These are phyloP conservation scores for Polygonum maritimum DNA, from an alignment of 148 eudicot species.

Conservation along the genomic window DNA sequence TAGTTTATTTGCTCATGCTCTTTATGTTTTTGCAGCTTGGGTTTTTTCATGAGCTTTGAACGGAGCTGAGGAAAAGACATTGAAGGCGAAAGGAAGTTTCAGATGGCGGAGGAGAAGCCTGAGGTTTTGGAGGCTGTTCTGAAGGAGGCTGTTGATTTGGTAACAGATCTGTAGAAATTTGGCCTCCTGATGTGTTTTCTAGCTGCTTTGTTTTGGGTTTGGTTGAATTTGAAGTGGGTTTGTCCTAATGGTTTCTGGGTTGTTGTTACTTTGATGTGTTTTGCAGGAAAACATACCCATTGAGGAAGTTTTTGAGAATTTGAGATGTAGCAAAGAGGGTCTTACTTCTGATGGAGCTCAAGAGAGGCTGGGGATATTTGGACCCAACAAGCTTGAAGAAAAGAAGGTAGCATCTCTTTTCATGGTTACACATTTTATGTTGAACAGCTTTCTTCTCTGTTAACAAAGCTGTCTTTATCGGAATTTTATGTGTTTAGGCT, in stretches of 20 bases:
- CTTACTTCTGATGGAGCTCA: conserved; percentile 70
- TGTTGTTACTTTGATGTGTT: conserved; percentile 1
- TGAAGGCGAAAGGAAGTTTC: conserved; percentile 13
- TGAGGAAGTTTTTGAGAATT: conserved; percentile 95
- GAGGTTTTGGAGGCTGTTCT: conserved; percentile 88
- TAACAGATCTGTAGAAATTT: conserved; percentile 49
- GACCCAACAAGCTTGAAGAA: conserved; percentile 96
- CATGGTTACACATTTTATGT: not conserved
- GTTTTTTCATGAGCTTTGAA: conserved; percentile 26
- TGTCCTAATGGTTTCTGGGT: not conserved
- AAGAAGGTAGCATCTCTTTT: conserved; percentile 45
- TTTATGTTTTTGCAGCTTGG: conserved; percentile 28
- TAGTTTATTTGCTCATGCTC: conserved; percentile 22
- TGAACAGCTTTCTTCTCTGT: not conserved
- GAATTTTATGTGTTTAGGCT: not conserved
- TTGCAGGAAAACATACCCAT: conserved; percentile 90
- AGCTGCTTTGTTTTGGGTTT: conserved; percentile 6
- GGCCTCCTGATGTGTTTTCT: not conserved
- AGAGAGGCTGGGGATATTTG: conserved; percentile 82
- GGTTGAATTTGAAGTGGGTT: not conserved
- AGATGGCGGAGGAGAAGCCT: conserved; percentile 77
- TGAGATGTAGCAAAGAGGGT: conserved; percentile 90
- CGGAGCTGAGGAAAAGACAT: conserved; percentile 5
- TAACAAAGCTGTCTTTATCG: not conserved
- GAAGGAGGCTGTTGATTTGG: conserved; percentile 99